phyloP scores from a whole-genome alignment of 768 basidiomycete species.

The Crucibulum laeve region DNA sequence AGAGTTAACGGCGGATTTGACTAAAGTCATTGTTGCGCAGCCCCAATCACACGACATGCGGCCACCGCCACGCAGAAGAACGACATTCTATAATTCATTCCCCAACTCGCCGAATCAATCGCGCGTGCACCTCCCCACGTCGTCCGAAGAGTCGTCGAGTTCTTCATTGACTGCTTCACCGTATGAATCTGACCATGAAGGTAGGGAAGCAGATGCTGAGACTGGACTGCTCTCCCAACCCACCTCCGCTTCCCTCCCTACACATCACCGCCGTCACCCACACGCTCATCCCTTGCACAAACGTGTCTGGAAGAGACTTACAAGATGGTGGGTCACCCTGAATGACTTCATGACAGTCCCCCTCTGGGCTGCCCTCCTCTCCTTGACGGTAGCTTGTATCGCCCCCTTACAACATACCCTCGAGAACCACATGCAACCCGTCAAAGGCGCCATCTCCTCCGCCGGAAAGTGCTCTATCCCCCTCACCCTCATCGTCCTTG shows the following conservation, averaged over 20 bases:
- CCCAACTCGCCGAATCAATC: conserved; percentile 53
- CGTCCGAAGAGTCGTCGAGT: conserved; percentile 11
- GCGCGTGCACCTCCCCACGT: conserved; percentile 21
- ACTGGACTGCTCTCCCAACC: background rate
- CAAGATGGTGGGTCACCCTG: conserved; percentile 32
- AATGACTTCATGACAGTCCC: conserved; percentile 87
- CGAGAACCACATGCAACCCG: conserved; percentile 54
- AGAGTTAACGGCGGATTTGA: conserved; percentile 5
- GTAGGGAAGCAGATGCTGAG: conserved; percentile 11
- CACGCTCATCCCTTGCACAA: conserved; percentile 12
- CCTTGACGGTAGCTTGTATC: conserved; percentile 73
- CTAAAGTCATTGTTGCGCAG: conserved; percentile 2
- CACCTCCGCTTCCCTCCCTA: conserved; percentile 3
- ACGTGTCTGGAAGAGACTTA: conserved; percentile 18
- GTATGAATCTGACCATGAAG: conserved; percentile 22
- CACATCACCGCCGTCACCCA: conserved; percentile 3
- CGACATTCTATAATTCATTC: conserved; percentile 60
- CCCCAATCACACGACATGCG: conserved; percentile 7
- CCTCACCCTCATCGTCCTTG: conserved; percentile 85
- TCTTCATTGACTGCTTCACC: conserved; percentile 6
- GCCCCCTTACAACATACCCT: conserved; percentile 72
- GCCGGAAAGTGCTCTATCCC: conserved; percentile 84
- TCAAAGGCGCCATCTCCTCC: conserved; percentile 62
- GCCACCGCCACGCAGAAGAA: conserved; percentile 19
- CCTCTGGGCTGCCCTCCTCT: conserved; percentile 73